These are phyloP conservation scores for Ulmus americana DNA, from an alignment of 331 rosid species.

Conservation along the genomic window DNA sequence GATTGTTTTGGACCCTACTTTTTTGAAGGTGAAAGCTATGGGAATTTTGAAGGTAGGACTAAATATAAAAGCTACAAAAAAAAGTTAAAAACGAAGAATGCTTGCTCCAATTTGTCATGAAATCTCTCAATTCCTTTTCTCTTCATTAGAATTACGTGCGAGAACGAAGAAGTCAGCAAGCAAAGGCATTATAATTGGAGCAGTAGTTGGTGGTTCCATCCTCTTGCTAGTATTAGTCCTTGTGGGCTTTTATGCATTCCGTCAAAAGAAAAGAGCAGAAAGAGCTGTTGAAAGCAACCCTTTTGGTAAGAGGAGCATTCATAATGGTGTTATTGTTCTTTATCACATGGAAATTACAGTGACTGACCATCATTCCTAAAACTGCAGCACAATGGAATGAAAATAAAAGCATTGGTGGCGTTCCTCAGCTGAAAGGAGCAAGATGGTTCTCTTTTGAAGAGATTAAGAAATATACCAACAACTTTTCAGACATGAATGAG, in stretches of 20 bases:
- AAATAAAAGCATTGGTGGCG: slow-evolving; percentile 2
- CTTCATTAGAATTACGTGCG: slow-evolving; percentile 5
- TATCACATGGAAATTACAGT: no score
- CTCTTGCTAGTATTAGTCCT: slow-evolving; percentile 34
- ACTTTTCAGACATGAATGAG: slow-evolving; percentile 46
- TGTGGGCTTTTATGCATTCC: slow-evolving; percentile 42
- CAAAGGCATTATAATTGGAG: slow-evolving; percentile 45
- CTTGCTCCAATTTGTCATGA: slow-evolving; percentile 3
- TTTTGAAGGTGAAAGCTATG: slow-evolving; percentile 21
- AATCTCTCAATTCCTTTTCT: slow-evolving; percentile 5
- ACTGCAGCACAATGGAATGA: neutral
- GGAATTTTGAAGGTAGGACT: slow-evolving; percentile 27
- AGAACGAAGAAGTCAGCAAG: slow-evolving; percentile 27
- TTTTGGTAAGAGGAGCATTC: slow-evolving; percentile 32
- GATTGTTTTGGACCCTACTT: slow-evolving; percentile 31
- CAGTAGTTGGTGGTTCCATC: slow-evolving; percentile 40
- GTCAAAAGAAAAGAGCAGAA: slow-evolving; percentile 41
- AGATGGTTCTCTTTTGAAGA: slow-evolving; percentile 62
- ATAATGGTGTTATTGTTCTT: neutral
- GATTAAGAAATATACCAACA: slow-evolving; percentile 45
- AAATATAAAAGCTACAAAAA: neutral
- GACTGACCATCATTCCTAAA: no score
- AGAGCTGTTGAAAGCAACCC: slow-evolving; percentile 28
- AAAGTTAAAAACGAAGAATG: neutral
- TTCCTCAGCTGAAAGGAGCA: slow-evolving; percentile 62